These are phyloP conservation scores for Pestalotiopsis fici DNA, from an alignment of 2,329 filamentous ascomycete species.

Conservation along the genomic window DNA sequence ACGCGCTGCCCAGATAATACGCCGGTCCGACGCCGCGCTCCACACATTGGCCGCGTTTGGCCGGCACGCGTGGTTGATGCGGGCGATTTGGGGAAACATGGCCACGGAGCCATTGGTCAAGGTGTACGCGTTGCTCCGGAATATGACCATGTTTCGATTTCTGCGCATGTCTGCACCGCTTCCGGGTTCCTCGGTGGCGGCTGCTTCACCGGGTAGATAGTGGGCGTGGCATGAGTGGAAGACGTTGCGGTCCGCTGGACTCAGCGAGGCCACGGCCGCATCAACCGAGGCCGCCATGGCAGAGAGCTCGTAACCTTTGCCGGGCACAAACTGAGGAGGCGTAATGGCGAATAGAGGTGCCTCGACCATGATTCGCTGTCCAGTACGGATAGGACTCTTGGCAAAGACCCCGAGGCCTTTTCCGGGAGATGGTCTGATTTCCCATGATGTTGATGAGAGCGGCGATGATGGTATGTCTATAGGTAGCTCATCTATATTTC, in stretches of 20 bases:
- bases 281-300: slow-evolving; percentile 33
- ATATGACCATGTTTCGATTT: slow-evolving; percentile 25
- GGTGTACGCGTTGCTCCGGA: slow-evolving; percentile 39
- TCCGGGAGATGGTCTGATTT: slow-evolving; percentile 28
- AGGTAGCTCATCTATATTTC: neutral
- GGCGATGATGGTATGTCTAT: neutral
- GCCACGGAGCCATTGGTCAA: slow-evolving; percentile 26
- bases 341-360: slow-evolving; percentile 30
- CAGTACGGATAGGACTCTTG: slow-evolving; percentile 27
- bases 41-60: slow-evolving; percentile 35
- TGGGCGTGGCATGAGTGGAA: slow-evolving; percentile 28
- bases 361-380: slow-evolving; percentile 39
- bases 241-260: slow-evolving; percentile 24
- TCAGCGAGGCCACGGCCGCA: slow-evolving; percentile 11
- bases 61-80: slow-evolving; percentile 38
- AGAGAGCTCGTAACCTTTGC: slow-evolving; percentile 27
- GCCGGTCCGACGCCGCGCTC: slow-evolving; percentile 14
- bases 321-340: slow-evolving; percentile 25
- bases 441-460: slow-evolving; percentile 9
- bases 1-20: slow-evolving; percentile 20
- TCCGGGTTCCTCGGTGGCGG: too few species aligned
- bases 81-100: slow-evolving; percentile 31
- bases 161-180: too few species aligned
- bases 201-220: slow-evolving; percentile 16
- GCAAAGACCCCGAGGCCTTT: slow-evolving; percentile 44